phyloP scores from a whole-genome alignment of 768 basidiomycete species.

The Lentinula boryana region DNA sequence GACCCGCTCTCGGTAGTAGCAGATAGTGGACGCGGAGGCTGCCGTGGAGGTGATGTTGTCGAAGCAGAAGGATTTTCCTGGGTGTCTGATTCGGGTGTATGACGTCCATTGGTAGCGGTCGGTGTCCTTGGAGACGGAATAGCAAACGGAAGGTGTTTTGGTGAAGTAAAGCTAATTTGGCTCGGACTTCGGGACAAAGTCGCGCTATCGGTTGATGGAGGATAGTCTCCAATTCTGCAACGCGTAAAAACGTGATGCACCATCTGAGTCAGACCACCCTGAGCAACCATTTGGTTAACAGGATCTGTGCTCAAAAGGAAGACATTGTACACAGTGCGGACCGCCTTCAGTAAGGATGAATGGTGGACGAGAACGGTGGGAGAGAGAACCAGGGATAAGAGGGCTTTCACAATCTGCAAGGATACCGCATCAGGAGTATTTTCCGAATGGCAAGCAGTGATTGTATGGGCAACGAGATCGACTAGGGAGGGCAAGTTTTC shows the following conservation, averaged over 20 bases:
- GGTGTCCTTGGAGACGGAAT: conserved; percentile 5
- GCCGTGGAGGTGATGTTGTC: not conserved
- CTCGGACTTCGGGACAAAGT: conserved; percentile 10
- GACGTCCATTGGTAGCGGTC: not conserved
- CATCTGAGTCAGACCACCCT: conserved; percentile 97
- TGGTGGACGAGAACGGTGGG: conserved; percentile 88
- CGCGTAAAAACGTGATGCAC: conserved; percentile 94
- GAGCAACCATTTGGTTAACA: conserved; percentile 96
- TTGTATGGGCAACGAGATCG: conserved; percentile 90
- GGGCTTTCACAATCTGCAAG: conserved; percentile 93
- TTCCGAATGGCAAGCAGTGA: conserved; percentile 88
- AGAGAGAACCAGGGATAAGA: conserved; percentile 85
- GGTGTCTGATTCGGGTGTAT: not conserved
- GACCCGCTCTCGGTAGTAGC: not conserved
- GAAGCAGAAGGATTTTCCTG: not conserved
- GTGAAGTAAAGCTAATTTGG: conserved; percentile 14
- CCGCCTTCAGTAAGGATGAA: conserved; percentile 90
- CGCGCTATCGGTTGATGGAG: conserved; percentile 16
- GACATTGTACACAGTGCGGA: conserved; percentile 97
- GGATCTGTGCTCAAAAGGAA: conserved; percentile 87
- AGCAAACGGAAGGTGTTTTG: conserved; percentile 7
- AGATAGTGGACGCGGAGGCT: not conserved
- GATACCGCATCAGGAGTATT: conserved; percentile 86
- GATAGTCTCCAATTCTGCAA: conserved; percentile 39
- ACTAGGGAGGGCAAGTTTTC: conserved; percentile 68